Base-by-base conservation (phyloP, 2,329 filamentous ascomycete genomes). In the Scolecobasidium constrictum region DNA sequence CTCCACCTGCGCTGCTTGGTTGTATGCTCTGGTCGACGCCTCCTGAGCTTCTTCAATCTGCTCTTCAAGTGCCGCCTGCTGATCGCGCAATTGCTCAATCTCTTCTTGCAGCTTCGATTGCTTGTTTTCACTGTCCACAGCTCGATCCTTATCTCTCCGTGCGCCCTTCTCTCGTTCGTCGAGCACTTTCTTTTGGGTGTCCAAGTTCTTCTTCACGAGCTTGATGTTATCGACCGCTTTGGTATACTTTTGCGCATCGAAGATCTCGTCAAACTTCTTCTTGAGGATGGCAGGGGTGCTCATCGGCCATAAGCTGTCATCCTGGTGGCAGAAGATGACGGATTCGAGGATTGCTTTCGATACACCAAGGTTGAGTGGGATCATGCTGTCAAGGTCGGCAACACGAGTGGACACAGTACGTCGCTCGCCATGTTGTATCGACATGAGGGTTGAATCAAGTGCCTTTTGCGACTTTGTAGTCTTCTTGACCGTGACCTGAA, bases 281-380 rank as follows among this genome's bases (percentile, higher is more conserved):
- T 98, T 98, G 40, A 98, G 68, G 1, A 77, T 77, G 0, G 76
- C 69, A 0, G 92, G 86, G 54, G 94, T 86, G 56, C 86, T 93
- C 72, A 98, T 80, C 0, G 92, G 92, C 92, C 92, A 98, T 20
- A 96, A 65, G 19, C 90, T 95, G 52, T 98, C 92, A 58, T 98
- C 92, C 58, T 98, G 92, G 57, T 98, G 92, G 59, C 92, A 98
- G 64, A 98, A 98, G 52, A 98, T 95, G 58, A 98, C 92, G 46
- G 83, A 83, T 51, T 96, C 88, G 19, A 98, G 73, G 43, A 98
- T 81, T 11, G 92, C 88, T 43, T 81, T 80, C 2, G 87, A 92
- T 3, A 95, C 92, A 28, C 92, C 92, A 1, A 98, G 73, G 50
- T 86, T 83, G 51, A 84, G 77, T 0, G 90, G 87, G 59, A 98